Evolutionary conservation across 164 flowering plant genomes (phyloP).

Genomic region (Akebia trifoliata): DNA sequence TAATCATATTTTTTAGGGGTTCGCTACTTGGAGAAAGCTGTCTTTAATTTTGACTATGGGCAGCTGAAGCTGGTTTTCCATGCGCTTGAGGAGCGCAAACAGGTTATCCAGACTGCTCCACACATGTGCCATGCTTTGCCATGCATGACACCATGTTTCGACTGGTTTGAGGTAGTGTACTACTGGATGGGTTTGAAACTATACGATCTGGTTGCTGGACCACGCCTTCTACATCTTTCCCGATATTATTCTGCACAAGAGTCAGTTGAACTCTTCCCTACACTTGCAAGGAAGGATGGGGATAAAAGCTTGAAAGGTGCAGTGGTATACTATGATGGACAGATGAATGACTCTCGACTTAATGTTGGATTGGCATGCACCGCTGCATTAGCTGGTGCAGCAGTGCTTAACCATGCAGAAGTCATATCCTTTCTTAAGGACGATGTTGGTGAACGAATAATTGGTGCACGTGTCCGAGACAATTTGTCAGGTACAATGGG

Average conservation of each 20-base stretch:
- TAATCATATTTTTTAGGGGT: constrained; percentile 48
- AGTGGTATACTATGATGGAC: constrained; percentile 97
- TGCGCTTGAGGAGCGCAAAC: constrained; percentile 98
- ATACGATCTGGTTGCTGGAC: constrained; percentile 92
- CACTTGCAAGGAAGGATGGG: constrained; percentile 73
- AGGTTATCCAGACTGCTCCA: constrained; percentile 92
- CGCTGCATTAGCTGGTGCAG: constrained; percentile 97
- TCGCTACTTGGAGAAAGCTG: constrained; percentile 97
- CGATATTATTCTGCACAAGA: constrained; percentile 89
- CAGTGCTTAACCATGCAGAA: constrained; percentile 95
- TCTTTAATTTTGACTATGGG: constrained; percentile 91
- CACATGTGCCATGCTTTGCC: constrained; percentile 94
- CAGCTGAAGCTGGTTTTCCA: constrained; percentile 95
- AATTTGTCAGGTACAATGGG: constrained; percentile 63
- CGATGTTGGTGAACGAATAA: constrained; percentile 48
- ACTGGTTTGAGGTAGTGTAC: constrained; percentile 90
- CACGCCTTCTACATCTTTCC: constrained; percentile 72
- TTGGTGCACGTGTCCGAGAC: constrained; percentile 82
- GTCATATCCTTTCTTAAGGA: constrained; percentile 77
- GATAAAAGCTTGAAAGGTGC: constrained; percentile 78
- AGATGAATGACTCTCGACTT: constrained; percentile 94
- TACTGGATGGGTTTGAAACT: constrained; percentile 92
- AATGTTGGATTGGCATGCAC: constrained; percentile 93
- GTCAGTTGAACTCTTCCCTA: constrained; percentile 91
- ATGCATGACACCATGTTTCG: constrained; percentile 99